Conservation (phyloP, 2,329 filamentous ascomycete species). For the Aspergillus ruber region DNA sequence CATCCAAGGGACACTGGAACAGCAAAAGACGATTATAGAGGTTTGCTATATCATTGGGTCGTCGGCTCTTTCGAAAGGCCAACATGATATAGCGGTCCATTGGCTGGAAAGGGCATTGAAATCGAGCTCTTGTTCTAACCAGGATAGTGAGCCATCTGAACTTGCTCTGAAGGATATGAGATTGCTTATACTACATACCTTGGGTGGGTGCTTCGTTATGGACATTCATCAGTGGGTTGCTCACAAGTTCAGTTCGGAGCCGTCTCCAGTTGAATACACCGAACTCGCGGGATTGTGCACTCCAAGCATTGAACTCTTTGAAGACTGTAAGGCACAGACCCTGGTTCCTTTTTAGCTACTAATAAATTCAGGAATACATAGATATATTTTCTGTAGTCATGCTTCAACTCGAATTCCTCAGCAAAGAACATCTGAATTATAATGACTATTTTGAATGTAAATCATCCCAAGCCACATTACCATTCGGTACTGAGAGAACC, state of each 20-base stretch:
- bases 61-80: slow-evolving; percentile 46
- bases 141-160: slow-evolving; percentile 53
- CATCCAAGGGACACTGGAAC: slow-evolving; percentile 23
- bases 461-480: slow-evolving; percentile 1
- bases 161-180: slow-evolving; percentile 58
- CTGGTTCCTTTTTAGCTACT: neutral
- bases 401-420: slow-evolving; percentile 61
- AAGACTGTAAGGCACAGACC: slow-evolving; percentile 32
- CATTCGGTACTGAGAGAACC: slow-evolving; percentile 32
- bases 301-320: slow-evolving; percentile 54
- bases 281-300: slow-evolving; percentile 47
- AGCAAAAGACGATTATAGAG: slow-evolving; percentile 54
- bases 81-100: slow-evolving; percentile 52
- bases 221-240: neutral
- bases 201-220: slow-evolving; percentile 40
- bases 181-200: slow-evolving; percentile 59
- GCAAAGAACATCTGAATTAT: slow-evolving; percentile 27
- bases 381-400: slow-evolving; percentile 61
- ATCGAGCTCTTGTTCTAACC: slow-evolving; percentile 44
- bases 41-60: slow-evolving; percentile 67
- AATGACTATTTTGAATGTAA: slow-evolving; percentile 38
- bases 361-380: slow-evolving; percentile 46
- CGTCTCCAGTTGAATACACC: slow-evolving; percentile 30
- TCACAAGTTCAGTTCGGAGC: slow-evolving; percentile 16
- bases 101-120: slow-evolving; percentile 69